Base-by-base conservation (phyloP, 2,329 filamentous ascomycete genomes). In the Ceratocystis colombiana region DNA sequence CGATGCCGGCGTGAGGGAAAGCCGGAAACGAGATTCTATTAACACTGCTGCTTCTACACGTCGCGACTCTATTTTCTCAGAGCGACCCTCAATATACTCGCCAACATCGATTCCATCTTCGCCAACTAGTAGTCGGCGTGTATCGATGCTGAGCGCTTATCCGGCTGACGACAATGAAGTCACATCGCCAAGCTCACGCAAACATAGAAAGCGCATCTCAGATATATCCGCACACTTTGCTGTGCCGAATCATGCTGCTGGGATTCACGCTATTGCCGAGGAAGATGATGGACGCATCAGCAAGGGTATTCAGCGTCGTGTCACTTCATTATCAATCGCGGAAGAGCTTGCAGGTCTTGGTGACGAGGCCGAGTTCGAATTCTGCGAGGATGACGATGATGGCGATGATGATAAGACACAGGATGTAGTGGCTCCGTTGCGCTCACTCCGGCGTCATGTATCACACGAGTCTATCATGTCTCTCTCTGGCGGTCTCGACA, bases 381-480 rank as follows among this genome's bases (percentile, higher is more conserved):
- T 67, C 25, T 62, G 48, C 30, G 6, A 73, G 73, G 5, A 71
- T 73, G 44, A 53, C 0, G 72, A 73, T 22, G 71, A 72, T 6
- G 37, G 37, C 3, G 73, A 72, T 3, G 73, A 73, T 2, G 71
- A 73, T 53, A 70, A 68, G 53, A 75, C 70, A 64, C 72, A 72
- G 69, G 74, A 74, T 59, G 75, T 75, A 64, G 74, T 69, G 69
- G 74, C 72, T 70, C 76, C 77, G 70, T 75, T 74, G 66, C 77
- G 76, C 64, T 74, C 75, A 1, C 75, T 92, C 3, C 88, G 84
- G 50, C 86, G 88, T 41, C 81, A 85, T 2, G 73, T 85, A 1
- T 96, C 92, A 1, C 90, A 96, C 71, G 92, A 96, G 73, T 96
- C 90, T 20, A 86, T 96, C 68, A 83, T 96, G 70, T 96, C 92